A percentile compares a stretch with the other conserved stretches of the same genome.
Conservation (phyloP, 345 rosid genomes). For the Salix koriyanagi region DNA sequence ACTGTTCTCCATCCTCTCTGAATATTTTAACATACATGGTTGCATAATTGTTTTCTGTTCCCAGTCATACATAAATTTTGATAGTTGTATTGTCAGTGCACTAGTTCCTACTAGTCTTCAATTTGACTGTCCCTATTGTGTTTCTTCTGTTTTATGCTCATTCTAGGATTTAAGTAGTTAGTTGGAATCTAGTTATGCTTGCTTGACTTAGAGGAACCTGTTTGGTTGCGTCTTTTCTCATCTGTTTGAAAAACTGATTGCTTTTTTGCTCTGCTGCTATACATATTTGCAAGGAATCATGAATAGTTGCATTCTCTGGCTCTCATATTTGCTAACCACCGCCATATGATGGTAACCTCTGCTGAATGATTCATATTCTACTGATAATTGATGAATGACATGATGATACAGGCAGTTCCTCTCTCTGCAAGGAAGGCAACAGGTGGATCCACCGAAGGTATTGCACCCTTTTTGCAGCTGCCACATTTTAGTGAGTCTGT, state of each 20-base stretch:
- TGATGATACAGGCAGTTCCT: constrained; percentile 77
- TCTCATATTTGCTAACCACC: neutral
- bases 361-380: neutral
- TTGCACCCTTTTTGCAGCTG: constrained; percentile 90
- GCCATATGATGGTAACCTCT: neutral
- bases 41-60: neutral
- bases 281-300: neutral
- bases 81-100: neutral
- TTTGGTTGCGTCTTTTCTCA: neutral
- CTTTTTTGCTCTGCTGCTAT: neutral
- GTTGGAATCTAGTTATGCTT: neutral
- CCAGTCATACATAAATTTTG: neutral
- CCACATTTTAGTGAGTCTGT: constrained; percentile 82
- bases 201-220: neutral
- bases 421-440: constrained; percentile 86
- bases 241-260: neutral
- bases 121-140: neutral
- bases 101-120: neutral
- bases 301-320: neutral
- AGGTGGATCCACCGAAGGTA: constrained; percentile 85
- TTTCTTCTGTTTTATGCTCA: neutral
- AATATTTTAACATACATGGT: neutral
- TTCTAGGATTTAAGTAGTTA: neutral
- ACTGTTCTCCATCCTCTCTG: neutral
- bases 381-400: neutral